phyloP scores from a whole-genome alignment of 139 green algal genomes.

The Chlorella sp. region DNA sequence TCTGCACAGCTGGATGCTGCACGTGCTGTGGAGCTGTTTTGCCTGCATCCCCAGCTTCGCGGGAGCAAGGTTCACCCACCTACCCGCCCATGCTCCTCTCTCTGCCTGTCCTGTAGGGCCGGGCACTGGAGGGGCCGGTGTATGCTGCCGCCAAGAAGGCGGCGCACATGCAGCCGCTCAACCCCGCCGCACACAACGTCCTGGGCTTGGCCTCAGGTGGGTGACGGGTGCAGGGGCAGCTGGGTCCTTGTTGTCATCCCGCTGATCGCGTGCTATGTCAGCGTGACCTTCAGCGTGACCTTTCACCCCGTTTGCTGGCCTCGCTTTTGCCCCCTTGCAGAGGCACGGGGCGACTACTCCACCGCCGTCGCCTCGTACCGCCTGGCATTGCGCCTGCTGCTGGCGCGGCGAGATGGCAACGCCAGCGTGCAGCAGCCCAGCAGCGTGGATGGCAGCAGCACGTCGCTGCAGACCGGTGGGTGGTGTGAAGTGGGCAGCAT shows the following conservation, averaged over 20 bases:
- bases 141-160: conserved; percentile 58
- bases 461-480: conserved; percentile 1
- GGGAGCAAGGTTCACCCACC: too few relatives aligned
- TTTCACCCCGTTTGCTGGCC: neutral
- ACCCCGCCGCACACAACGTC: conserved; percentile 59
- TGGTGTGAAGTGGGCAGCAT: too few relatives aligned
- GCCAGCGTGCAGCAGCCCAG: neutral
- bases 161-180: conserved; percentile 63
- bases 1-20: too few relatives aligned
- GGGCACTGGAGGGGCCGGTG: conserved; percentile 31
- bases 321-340: neutral
- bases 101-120: conserved; percentile 1
- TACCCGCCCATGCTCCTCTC: too few relatives aligned
- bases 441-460: neutral
- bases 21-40: too few relatives aligned
- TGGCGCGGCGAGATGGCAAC: neutral
- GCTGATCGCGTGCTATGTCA: too few relatives aligned
- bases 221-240: neutral
- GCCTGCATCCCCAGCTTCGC: too few relatives aligned
- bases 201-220: conserved; percentile 48
- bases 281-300: too few relatives aligned
- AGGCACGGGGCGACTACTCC: conserved; percentile 53
- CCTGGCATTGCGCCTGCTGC: conserved; percentile 45
- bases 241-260: too few relatives aligned
- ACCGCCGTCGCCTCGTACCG: conserved; percentile 38